A percentile compares a stretch with the other conserved stretches of the same genome.
These are phyloP conservation scores for Cercospora brassicicola DNA, from an alignment of 2,329 filamentous ascomycete genomes.

Conservation along the genomic window DNA sequence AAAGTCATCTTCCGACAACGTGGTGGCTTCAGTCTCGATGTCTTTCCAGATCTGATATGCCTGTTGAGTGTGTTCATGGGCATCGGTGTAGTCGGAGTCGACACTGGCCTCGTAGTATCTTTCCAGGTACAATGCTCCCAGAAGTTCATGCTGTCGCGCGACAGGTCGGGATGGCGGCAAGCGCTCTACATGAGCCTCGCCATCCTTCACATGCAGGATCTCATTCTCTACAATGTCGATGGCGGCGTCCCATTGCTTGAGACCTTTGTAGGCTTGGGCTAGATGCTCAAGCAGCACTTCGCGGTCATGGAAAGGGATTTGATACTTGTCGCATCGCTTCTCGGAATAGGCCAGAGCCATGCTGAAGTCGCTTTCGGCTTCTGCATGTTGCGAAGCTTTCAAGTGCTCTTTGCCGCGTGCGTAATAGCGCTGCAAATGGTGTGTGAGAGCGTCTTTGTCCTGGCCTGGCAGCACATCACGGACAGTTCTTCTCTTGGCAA, in stretches of 20 bases:
- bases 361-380: neutral
- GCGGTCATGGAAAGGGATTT: neutral
- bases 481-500: neutral
- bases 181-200: neutral
- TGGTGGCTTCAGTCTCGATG: neutral
- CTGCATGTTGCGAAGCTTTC: neutral
- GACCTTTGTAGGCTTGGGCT: neutral
- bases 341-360: conserved; percentile 5
- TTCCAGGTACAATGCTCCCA: neutral
- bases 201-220: neutral
- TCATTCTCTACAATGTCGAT: neutral
- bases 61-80: neutral
- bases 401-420: neutral
- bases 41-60: neutral
- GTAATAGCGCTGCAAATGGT: neutral
- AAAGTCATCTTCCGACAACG: neutral
- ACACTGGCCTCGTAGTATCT: neutral
- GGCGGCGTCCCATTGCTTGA: neutral
- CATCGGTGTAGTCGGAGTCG: neutral
- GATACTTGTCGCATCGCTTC: neutral
- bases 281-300: conserved; percentile 2
- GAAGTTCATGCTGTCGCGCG: neutral
- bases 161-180: neutral
- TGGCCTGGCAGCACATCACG: neutral
- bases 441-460: neutral